These are phyloP conservation scores for Phytophthora pistaciae DNA, from an alignment of 352 stramenopile genomes.

Conservation along the genomic window DNA sequence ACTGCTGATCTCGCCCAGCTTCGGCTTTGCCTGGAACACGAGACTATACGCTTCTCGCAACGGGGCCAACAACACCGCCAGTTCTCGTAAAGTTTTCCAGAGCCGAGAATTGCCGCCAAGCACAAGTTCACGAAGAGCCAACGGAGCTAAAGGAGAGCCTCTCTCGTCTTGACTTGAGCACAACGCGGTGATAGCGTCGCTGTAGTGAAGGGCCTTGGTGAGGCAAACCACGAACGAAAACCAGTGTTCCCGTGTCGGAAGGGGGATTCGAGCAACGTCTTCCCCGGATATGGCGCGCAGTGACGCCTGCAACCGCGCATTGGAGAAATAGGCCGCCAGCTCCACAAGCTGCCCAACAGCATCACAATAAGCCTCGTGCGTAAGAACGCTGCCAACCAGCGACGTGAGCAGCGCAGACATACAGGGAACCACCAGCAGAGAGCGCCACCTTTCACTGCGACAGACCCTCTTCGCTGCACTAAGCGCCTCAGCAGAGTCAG, in stretches of 20 bases:
- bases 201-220: slow-evolving; percentile 55
- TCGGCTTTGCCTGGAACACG: slow-evolving; percentile 48
- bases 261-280: slow-evolving; percentile 47
- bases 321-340: slow-evolving; percentile 67
- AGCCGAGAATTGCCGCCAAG: slow-evolving; percentile 53
- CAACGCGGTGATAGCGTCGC: slow-evolving; percentile 59
- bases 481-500: slow-evolving; percentile 66
- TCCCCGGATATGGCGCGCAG: slow-evolving; percentile 54
- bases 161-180: slow-evolving; percentile 45
- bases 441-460: slow-evolving; percentile 38
- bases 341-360: slow-evolving; percentile 74
- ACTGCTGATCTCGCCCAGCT: slow-evolving; percentile 16
- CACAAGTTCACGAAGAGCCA: slow-evolving; percentile 66
- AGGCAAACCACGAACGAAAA: slow-evolving; percentile 74
- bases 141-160: slow-evolving; percentile 28
- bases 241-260: slow-evolving; percentile 71
- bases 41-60: slow-evolving; percentile 71
- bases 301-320: slow-evolving; percentile 47
- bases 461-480: slow-evolving; percentile 68
- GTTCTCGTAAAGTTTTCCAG: slow-evolving; percentile 54
- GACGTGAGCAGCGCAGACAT: slow-evolving; percentile 63
- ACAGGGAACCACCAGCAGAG: slow-evolving; percentile 77
- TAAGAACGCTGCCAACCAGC: slow-evolving; percentile 66
- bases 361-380: slow-evolving; percentile 53
- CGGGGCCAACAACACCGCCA: slow-evolving; percentile 60